Evolutionary conservation across 2,329 filamentous ascomycete genomes (phyloP).

Genomic region (Sporothrix humicola): DNA sequence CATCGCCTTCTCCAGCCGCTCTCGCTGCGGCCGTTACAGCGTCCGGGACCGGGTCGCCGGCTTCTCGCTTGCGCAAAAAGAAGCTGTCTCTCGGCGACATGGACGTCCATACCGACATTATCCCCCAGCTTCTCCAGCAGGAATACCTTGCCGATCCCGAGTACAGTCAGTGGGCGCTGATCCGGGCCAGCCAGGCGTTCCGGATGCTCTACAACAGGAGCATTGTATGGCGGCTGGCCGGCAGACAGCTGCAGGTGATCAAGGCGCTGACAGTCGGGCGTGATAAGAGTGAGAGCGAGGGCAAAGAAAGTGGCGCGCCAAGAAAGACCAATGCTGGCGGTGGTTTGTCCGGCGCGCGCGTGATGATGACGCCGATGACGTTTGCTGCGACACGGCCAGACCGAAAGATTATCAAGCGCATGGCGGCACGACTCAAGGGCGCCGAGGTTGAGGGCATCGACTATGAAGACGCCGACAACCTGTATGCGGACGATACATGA

Average conservation of each 20-base stretch:
- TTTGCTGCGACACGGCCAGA: slow-evolving; percentile 49
- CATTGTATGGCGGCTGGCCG: slow-evolving; percentile 57
- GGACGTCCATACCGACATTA: slow-evolving; percentile 47
- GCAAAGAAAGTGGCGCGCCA: background rate
- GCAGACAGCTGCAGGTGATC: slow-evolving; percentile 55
- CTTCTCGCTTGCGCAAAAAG: background rate
- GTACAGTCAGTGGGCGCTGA: slow-evolving; percentile 53
- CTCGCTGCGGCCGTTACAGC: too few species aligned
- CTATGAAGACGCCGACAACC: background rate
- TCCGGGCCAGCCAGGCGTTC: slow-evolving; percentile 59
- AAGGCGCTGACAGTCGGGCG: slow-evolving; percentile 47
- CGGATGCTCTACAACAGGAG: slow-evolving; percentile 44
- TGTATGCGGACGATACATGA: slow-evolving; percentile 30
- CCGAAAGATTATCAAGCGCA: slow-evolving; percentile 40
- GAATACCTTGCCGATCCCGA: slow-evolving; percentile 40
- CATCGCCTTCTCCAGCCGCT: background rate
- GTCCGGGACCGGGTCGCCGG: background rate
- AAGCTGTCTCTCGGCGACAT: background rate
- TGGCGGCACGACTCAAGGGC: slow-evolving; percentile 34
- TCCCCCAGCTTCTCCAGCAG: slow-evolving; percentile 46
- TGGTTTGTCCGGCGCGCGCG: slow-evolving; percentile 39
- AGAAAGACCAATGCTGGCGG: background rate
- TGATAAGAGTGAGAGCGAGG: background rate
- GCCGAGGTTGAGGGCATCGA: slow-evolving; percentile 23
- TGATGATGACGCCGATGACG: slow-evolving; percentile 47